phyloP scores from a whole-genome alignment of 139 green algal species.

The Chlorella sp. region DNA sequence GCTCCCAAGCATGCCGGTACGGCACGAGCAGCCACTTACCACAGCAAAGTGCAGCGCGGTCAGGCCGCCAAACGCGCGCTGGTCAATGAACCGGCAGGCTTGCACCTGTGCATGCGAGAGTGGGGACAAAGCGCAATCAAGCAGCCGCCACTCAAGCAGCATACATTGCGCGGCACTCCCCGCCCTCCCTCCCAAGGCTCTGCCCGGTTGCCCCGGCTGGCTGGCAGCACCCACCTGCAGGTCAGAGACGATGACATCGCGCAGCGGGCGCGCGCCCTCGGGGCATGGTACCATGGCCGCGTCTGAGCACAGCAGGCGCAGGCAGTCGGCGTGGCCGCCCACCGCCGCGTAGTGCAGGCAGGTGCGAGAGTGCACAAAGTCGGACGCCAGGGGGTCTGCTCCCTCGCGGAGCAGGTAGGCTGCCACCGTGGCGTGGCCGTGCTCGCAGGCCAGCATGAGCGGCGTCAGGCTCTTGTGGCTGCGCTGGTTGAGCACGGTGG shows the following conservation, averaged over 20 bases:
- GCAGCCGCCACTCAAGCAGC: no score
- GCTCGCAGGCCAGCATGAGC: conserved; percentile 65
- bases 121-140: no score
- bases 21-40: background rate
- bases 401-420: conserved; percentile 53
- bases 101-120: background rate
- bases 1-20: no score
- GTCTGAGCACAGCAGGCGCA: conserved; percentile 52
- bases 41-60: conserved; percentile 67
- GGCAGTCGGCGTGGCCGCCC: conserved; percentile 34
- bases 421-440: conserved; percentile 45
- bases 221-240: conserved; percentile 49
- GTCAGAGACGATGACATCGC: conserved; percentile 52
- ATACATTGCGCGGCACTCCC: no score
- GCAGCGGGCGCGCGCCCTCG: conserved; percentile 39
- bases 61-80: conserved; percentile 58
- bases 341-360: conserved; percentile 62
- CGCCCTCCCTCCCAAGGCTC: no score
- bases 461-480: conserved; percentile 49
- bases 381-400: conserved; percentile 51
- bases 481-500: conserved; percentile 53
- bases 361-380: conserved; percentile 45
- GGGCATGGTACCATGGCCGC: conserved; percentile 11
- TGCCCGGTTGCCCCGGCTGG: background rate
- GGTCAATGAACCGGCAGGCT: conserved; percentile 59